Percentiles rank a stretch among this genome's conserved stretches.
Conservation (phyloP, 1,284 basidiomycete genomes). For the Leccinum cinnamomeum region DNA sequence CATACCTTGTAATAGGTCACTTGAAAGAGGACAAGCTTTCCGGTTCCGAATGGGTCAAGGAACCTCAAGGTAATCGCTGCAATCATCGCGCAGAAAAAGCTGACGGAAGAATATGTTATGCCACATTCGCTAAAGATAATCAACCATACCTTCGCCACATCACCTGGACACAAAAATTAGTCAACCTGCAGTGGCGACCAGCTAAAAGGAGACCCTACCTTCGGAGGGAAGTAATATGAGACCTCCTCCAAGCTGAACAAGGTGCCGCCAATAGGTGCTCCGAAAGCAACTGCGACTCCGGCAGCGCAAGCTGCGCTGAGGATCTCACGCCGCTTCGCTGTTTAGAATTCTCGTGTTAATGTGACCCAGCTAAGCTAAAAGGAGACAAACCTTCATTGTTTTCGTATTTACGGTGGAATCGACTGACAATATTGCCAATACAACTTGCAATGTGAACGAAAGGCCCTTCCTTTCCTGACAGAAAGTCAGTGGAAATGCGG, state of each 20-base stretch:
- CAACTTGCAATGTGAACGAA: constrained; percentile 97
- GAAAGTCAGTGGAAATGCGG: constrained; percentile 4
- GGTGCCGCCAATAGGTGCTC: constrained; percentile 91
- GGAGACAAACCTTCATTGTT: constrained; percentile 77
- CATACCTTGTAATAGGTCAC: constrained; percentile 83
- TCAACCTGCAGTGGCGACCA: background rate
- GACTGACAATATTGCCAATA: constrained; percentile 91
- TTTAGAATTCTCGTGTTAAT: constrained; percentile 2
- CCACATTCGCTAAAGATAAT: background rate
- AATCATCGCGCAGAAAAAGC: constrained; percentile 95
- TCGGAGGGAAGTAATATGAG: constrained; percentile 93
- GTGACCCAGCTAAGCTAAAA: background rate
- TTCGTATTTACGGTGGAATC: constrained; percentile 87
- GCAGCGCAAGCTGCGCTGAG: constrained; percentile 91
- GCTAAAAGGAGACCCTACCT: constrained; percentile 45
- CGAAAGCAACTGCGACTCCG: constrained; percentile 89
- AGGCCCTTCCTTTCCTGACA: constrained; percentile 84
- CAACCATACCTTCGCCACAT: constrained; percentile 85
- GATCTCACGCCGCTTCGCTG: constrained; percentile 89
- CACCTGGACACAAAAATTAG: constrained; percentile 38
- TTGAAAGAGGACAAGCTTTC: constrained; percentile 84
- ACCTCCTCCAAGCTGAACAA: constrained; percentile 93
- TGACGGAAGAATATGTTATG: constrained; percentile 28
- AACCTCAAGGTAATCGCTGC: constrained; percentile 87
- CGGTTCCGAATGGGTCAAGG: constrained; percentile 90